A percentile compares a stretch with the other conserved stretches of the same genome.
Conservation (phyloP, 1,284 basidiomycete genomes). For the Malassezia caprae region DNA sequence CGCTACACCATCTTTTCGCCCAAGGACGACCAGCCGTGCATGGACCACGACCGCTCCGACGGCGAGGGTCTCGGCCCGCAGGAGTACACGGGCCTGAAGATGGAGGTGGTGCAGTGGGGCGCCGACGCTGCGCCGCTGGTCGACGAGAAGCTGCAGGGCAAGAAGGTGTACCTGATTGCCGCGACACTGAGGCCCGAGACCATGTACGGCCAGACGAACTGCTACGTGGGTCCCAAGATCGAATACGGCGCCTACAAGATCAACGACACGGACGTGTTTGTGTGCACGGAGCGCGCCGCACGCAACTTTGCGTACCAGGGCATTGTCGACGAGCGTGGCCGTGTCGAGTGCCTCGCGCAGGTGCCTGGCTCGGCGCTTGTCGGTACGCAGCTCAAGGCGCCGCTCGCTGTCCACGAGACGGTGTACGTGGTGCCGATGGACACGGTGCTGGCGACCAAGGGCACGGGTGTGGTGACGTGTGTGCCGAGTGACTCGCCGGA, state of each 20-base stretch:
- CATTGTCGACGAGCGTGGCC: slow-evolving; percentile 54
- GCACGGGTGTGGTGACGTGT: slow-evolving; percentile 95
- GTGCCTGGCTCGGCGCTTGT: slow-evolving; percentile 63
- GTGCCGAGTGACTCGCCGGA: slow-evolving; percentile 98
- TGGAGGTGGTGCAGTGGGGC: slow-evolving; percentile 65
- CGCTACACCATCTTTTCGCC: slow-evolving; percentile 97
- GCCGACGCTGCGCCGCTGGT: slow-evolving; percentile 56
- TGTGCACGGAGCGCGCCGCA: slow-evolving; percentile 80
- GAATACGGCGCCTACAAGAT: slow-evolving; percentile 75
- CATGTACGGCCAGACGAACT: slow-evolving; percentile 96
- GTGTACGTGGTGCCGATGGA: slow-evolving; percentile 98
- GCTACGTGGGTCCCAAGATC: slow-evolving; percentile 82
- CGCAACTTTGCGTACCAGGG: slow-evolving; percentile 96
- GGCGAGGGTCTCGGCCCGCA: slow-evolving; percentile 92
- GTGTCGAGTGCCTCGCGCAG: slow-evolving; percentile 32
- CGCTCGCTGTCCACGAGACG: slow-evolving; percentile 69
- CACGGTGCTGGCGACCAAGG: slow-evolving; percentile 86
- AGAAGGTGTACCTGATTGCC: slow-evolving; percentile 82
- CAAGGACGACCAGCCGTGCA: slow-evolving; percentile 98
- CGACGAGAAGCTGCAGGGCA: slow-evolving; percentile 55
- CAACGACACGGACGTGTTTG: slow-evolving; percentile 65
- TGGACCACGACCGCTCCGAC: slow-evolving; percentile 96
- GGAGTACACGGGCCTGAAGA: slow-evolving; percentile 91
- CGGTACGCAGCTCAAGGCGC: slow-evolving; percentile 83
- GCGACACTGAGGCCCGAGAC: slow-evolving; percentile 95